Conservation (phyloP, 495 filamentous ascomycete species). For the Penicillium cosmopolitanum region DNA sequence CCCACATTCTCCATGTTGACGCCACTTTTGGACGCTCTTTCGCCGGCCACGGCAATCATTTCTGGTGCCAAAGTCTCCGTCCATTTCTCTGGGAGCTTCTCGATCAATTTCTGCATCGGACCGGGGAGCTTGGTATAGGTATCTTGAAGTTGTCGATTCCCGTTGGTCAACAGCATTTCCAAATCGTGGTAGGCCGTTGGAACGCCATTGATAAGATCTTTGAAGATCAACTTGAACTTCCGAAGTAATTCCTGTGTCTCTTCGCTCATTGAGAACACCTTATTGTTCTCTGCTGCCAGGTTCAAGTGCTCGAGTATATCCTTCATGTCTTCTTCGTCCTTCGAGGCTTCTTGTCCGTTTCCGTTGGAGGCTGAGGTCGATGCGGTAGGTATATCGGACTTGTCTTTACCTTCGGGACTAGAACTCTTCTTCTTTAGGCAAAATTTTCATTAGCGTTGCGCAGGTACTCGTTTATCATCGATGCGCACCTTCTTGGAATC, state of each 20-base stretch:
- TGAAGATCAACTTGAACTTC: constrained; percentile 85
- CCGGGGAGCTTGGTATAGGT: constrained; percentile 78
- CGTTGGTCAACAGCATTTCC: constrained; percentile 76
- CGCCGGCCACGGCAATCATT: constrained; percentile 72
- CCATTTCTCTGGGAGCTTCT: constrained; percentile 81
- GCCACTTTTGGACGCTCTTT: constrained; percentile 68
- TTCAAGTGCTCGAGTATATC: constrained; percentile 78
- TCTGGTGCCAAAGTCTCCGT: constrained; percentile 75
- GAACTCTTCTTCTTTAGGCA: constrained; percentile 7
- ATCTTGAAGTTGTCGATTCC: constrained; percentile 72
- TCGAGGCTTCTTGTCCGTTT: constrained; percentile 44
- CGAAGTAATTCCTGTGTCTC: constrained; percentile 79
- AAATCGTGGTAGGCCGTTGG: constrained; percentile 93
- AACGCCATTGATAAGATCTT: constrained; percentile 87
- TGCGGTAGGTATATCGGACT: constrained; percentile 11
- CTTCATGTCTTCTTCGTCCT: constrained; percentile 77
- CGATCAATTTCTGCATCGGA: constrained; percentile 84
- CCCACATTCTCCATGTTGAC: constrained; percentile 58
- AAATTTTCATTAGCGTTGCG: constrained; percentile 5
- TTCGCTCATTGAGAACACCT: constrained; percentile 77
- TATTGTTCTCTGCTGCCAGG: constrained; percentile 75
- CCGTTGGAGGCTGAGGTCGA: constrained; percentile 22
- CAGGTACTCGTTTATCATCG: neutral
- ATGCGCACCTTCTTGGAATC: constrained; percentile 43
- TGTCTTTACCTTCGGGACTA: neutral